Evolutionary conservation across 139 green algal genomes (phyloP), one percentile per base, ranked within the genome.

Genomic region (Deuterostichococcus epilithicus): DNA sequence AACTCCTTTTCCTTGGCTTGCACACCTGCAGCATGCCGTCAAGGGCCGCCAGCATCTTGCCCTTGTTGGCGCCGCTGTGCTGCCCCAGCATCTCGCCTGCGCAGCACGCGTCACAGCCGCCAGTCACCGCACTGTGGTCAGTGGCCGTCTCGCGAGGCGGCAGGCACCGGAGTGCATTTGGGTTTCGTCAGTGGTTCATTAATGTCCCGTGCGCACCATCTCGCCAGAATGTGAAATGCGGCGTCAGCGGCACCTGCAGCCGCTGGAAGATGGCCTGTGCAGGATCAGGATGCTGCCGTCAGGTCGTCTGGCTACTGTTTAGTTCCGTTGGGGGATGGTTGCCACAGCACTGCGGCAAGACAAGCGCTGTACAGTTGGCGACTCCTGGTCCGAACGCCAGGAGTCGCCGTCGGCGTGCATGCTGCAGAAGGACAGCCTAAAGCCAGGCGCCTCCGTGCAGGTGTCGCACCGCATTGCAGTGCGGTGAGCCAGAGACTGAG

Each of bases 331-430:
- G n/a, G n/a, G n/a, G n/a, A n/a, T n/a, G n/a, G n/a, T n/a, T n/a
- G n/a, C n/a, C n/a, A n/a, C n/a, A n/a, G n/a, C n/a, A 8, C 36
- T 79, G 23, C 13, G 80, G 66, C 70, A 85, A 77, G 66, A 89
- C 84, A 22, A 90, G 75, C n/a, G n/a, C n/a, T n/a, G n/a, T n/a
- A n/a, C n/a, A n/a, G n/a, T n/a, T n/a, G n/a, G n/a, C n/a, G n/a
- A n/a, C n/a, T n/a, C n/a, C n/a, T n/a, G n/a, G n/a, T n/a, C n/a
- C n/a, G n/a, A n/a, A n/a, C n/a, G n/a, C n/a, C n/a, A n/a, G n/a
- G n/a, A n/a, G n/a, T n/a, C n/a, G n/a, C n/a, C n/a, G n/a, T n/a
- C n/a, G n/a, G n/a, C n/a, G n/a, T n/a, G n/a, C n/a, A n/a, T n/a
- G n/a, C n/a, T n/a, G n/a, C n/a, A n/a, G n/a, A n/a, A n/a, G n/a